A percentile compares a stretch with the other conserved stretches of the same genome.
Conservation (phyloP, 1,139 yeast species). For the Blastobotrys illinoisensis region DNA sequence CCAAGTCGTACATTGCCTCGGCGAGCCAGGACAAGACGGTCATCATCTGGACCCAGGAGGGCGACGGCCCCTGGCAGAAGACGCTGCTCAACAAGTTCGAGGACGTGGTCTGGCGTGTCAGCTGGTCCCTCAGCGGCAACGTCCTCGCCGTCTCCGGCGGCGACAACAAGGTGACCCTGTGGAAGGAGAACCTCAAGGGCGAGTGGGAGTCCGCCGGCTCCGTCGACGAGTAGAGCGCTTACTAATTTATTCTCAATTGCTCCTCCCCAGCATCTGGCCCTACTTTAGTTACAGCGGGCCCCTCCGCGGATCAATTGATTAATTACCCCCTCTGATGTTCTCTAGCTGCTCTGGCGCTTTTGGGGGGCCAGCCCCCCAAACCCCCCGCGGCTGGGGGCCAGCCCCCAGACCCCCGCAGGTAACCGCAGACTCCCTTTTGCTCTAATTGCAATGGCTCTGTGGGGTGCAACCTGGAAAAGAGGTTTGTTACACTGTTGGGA, state of each 20-base stretch:
- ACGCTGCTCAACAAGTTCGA: constrained; percentile 71
- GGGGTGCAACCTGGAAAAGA: too few species aligned
- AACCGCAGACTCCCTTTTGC: too few species aligned
- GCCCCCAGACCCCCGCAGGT: too few species aligned
- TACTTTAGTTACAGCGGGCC: too few species aligned
- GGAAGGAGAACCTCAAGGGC: constrained; percentile 93
- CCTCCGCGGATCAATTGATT: too few species aligned
- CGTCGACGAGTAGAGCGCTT: constrained; percentile 60
- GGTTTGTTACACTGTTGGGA: too few species aligned
- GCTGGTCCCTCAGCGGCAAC: constrained; percentile 96
- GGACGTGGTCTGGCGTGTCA: constrained; percentile 97
- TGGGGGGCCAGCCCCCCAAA: too few species aligned
- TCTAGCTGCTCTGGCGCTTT: too few species aligned
- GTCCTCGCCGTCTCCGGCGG: constrained; percentile 95
- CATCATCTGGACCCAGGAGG: constrained; percentile 85
- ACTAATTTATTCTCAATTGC: background rate
- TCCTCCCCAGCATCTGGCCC: background rate
- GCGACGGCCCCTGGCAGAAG: constrained; percentile 72
- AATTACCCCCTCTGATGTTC: too few species aligned
- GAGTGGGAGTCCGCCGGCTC: constrained; percentile 97
- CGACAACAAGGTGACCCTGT: constrained; percentile 88
- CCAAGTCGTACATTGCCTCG: constrained; percentile 90
- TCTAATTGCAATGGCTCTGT: too few species aligned
- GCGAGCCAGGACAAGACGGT: constrained; percentile 97
- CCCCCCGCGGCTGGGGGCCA: too few species aligned